These are phyloP conservation scores for Chrysanthemum seticuspe DNA, from an alignment of 129 eudicot genomes.

Conservation along the genomic window DNA sequence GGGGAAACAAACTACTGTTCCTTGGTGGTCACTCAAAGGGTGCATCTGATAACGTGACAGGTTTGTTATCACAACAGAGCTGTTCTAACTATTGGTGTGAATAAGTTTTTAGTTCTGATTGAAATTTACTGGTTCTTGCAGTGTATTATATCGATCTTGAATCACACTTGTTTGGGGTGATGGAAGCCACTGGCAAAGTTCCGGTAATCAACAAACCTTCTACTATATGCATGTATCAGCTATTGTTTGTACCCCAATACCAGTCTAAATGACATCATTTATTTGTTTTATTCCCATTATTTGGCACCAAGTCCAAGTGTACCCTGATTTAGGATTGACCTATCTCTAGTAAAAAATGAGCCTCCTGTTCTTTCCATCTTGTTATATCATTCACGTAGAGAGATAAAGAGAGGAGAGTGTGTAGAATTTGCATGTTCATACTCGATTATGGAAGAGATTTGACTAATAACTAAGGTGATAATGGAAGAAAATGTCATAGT, in stretches of 20 bases:
- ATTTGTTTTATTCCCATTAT: not conserved
- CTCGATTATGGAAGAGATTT: constrained; percentile 13
- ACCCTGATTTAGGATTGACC: constrained; percentile 8
- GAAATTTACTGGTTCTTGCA: constrained; percentile 33
- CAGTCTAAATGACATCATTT: constrained; percentile 15
- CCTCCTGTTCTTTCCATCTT: not conserved
- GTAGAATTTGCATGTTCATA: constrained; percentile 2
- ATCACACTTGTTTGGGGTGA: constrained; percentile 59
- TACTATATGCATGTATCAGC: not conserved
- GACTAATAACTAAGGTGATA: constrained; percentile 17
- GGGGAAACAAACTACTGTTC: constrained; percentile 59
- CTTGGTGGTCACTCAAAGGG: constrained; percentile 79
- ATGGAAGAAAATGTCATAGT: constrained; percentile 7
- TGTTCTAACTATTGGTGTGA: constrained; percentile 29
- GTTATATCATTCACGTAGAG: not conserved
- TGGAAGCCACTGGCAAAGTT: constrained; percentile 71
- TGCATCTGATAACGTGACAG: constrained; percentile 55
- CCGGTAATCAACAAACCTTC: constrained; percentile 56
- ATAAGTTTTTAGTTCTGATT: constrained; percentile 15
- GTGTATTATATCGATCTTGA: constrained; percentile 80
- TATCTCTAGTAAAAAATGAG: constrained; percentile 11
- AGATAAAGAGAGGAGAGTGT: not conserved
- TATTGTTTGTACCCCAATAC: constrained; percentile 2
- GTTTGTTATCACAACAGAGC: constrained; percentile 40
- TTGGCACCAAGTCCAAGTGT: constrained; percentile 11